These are phyloP conservation scores for Blastobotrys robertii DNA, from an alignment of 805 yeast genomes.

Conservation along the genomic window DNA sequence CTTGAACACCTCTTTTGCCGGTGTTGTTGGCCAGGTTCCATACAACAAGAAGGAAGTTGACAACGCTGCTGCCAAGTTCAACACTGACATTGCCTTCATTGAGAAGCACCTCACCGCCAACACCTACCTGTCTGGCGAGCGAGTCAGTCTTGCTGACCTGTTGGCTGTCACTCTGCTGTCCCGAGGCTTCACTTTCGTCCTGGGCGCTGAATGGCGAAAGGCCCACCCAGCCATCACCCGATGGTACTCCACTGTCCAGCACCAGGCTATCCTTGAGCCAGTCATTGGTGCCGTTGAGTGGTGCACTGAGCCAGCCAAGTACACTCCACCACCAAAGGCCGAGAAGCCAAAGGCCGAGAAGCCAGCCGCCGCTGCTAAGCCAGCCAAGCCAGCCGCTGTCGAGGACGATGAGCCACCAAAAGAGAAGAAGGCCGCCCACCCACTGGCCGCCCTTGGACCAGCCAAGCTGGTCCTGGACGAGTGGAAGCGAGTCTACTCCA, in stretches of 20 bases:
- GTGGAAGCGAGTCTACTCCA: constrained; percentile 95
- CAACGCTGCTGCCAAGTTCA: constrained; percentile 32
- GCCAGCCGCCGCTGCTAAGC: constrained; percentile 33
- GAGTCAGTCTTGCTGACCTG: constrained; percentile 56
- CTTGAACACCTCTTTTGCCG: constrained; percentile 43
- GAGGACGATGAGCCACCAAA: constrained; percentile 38
- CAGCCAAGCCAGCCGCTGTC: constrained; percentile 35
- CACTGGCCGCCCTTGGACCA: constrained; percentile 75
- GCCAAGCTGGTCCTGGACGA: constrained; percentile 66
- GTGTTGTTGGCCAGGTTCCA: constrained; percentile 54
- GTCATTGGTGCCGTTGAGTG: constrained; percentile 45
- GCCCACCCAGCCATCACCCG: constrained; percentile 53
- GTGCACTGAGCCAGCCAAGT: constrained; percentile 57
- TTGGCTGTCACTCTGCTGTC: constrained; percentile 38
- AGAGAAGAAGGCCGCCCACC: constrained; percentile 78
- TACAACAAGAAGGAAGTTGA: constrained; percentile 69
- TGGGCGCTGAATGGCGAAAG: constrained; percentile 57
- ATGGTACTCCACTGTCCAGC: constrained; percentile 55
- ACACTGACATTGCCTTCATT: constrained; percentile 32
- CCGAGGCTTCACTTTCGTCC: constrained; percentile 50
- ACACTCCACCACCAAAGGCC: constrained; percentile 69
- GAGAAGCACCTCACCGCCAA: constrained; percentile 50
- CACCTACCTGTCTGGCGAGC: constrained; percentile 67
- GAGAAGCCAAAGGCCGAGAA: constrained; percentile 39
- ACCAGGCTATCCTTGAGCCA: constrained; percentile 38